A percentile compares a stretch with the other conserved stretches of the same genome.
phyloP scores from a whole-genome alignment of 768 basidiomycete species.

The Amanita rimosa region DNA sequence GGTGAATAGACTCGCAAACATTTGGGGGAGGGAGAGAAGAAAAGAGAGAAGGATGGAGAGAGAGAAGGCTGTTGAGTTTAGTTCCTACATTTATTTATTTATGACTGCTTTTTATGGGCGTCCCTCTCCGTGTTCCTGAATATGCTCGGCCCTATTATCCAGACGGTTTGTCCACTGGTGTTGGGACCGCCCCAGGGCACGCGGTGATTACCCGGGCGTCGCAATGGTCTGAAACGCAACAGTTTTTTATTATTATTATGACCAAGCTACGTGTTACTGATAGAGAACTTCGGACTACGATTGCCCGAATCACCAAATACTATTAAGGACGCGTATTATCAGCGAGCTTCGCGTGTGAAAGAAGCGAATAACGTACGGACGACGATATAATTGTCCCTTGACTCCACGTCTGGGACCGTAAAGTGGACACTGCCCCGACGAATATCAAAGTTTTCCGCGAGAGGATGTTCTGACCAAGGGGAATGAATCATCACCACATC shows the following conservation, averaged over 20 bases:
- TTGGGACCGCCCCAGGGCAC: background rate
- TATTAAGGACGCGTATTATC: slow-evolving; percentile 10
- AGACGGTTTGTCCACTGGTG: no score
- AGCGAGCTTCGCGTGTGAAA: background rate
- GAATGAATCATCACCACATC: no score
- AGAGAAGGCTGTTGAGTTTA: no score
- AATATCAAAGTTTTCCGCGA: slow-evolving; percentile 37
- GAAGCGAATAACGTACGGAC: slow-evolving; percentile 30
- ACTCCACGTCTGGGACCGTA: slow-evolving; percentile 28
- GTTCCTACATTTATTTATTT: no score
- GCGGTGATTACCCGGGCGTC: background rate
- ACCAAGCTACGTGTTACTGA: slow-evolving; percentile 14
- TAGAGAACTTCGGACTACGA: slow-evolving; percentile 34
- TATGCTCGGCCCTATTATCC: no score
- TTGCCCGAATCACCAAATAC: slow-evolving; percentile 54
- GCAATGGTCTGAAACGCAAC: background rate
- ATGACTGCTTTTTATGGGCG: no score
- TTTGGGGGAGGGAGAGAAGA: background rate
- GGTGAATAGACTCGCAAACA: background rate
- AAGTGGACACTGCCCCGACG: slow-evolving; percentile 27
- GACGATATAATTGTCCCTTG: slow-evolving; percentile 32
- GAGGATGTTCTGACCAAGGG: slow-evolving; percentile 30
- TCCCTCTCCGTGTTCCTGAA: no score
- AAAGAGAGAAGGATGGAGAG: background rate
- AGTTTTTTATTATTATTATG: no score